Percentiles rank a stretch among this genome's conserved stretches.
These are phyloP conservation scores for Rhodotorula sp. DNA, from an alignment of 1,284 basidiomycete species.

Conservation along the genomic window DNA sequence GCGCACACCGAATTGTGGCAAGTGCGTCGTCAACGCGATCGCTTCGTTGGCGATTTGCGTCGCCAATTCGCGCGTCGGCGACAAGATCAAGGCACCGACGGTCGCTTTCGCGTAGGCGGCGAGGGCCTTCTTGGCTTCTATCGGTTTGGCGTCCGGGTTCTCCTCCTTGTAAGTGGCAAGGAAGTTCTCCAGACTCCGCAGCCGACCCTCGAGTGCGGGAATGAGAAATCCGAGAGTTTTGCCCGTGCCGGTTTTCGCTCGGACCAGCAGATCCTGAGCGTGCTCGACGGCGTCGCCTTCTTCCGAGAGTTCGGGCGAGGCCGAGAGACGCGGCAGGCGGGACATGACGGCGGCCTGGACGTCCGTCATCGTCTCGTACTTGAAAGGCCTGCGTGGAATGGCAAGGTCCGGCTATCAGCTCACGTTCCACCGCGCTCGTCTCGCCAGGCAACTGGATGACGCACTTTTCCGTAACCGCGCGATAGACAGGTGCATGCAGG, in stretches of 20 bases:
- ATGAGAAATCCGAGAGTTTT: constrained; percentile 91
- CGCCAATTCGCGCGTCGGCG: constrained; percentile 90
- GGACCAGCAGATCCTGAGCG: constrained; percentile 76
- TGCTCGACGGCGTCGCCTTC: constrained; percentile 27
- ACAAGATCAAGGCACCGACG: constrained; percentile 81
- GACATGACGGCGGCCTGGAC: constrained; percentile 78
- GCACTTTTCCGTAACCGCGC: constrained; percentile 33
- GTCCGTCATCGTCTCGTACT: constrained; percentile 70
- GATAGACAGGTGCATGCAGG: constrained; percentile 30
- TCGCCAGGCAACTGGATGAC: neutral
- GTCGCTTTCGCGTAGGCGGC: constrained; percentile 44
- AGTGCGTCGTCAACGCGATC: constrained; percentile 68
- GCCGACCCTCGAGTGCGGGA: constrained; percentile 60
- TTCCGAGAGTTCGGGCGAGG: constrained; percentile 15
- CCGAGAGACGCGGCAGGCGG: constrained; percentile 55
- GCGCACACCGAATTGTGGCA: constrained; percentile 82
- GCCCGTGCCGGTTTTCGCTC: constrained; percentile 91
- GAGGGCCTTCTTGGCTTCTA: constrained; percentile 48
- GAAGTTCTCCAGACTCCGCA: constrained; percentile 89
- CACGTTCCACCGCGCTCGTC: too few species aligned
- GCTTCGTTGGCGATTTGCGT: constrained; percentile 90
- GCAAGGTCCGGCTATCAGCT: neutral
- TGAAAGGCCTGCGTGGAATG: constrained; percentile 59
- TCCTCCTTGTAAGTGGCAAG: constrained; percentile 67
- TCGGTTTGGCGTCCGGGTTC: constrained; percentile 46